phyloP scores from a whole-genome alignment of 1,284 basidiomycete genomes.

The Ustilago tritici region DNA sequence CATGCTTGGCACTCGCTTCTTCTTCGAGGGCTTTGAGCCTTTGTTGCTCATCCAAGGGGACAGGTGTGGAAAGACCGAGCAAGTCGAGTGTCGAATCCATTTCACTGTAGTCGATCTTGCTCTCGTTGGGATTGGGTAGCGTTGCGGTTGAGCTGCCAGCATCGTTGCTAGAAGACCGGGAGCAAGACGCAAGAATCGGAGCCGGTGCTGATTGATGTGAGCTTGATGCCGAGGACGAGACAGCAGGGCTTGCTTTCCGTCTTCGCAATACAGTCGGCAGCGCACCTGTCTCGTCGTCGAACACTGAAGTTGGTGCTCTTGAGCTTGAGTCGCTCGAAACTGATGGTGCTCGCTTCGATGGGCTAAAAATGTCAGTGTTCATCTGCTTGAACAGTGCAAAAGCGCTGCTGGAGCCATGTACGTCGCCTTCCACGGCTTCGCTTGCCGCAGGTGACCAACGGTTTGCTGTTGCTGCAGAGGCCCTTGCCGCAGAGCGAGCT shows the following conservation, averaged over 20 bases:
- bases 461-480: background rate
- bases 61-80: conserved; percentile 38
- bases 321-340: background rate
- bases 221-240: background rate
- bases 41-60: conserved; percentile 33
- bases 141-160: conserved; percentile 9
- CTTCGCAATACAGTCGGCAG: conserved; percentile 31
- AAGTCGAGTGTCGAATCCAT: conserved; percentile 54
- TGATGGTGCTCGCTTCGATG: conserved; percentile 9
- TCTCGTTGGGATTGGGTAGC: conserved; percentile 9
- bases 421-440: background rate
- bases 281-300: conserved; percentile 37
- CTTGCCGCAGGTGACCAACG: background rate
- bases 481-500: conserved; percentile 1
- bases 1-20: background rate
- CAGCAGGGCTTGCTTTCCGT: background rate
- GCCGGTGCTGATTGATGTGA: background rate
- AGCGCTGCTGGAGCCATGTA: conserved; percentile 5
- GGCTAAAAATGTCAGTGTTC: conserved; percentile 33
- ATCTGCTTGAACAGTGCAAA: conserved; percentile 33
- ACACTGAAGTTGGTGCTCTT: conserved; percentile 42
- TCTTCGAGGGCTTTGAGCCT: conserved; percentile 26
- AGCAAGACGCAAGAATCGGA: background rate
- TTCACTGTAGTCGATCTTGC: conserved; percentile 46
- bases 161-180: background rate